These are phyloP conservation scores for Barbatosphaeria neglecta DNA, from an alignment of 495 filamentous ascomycete genomes.

Conservation along the genomic window DNA sequence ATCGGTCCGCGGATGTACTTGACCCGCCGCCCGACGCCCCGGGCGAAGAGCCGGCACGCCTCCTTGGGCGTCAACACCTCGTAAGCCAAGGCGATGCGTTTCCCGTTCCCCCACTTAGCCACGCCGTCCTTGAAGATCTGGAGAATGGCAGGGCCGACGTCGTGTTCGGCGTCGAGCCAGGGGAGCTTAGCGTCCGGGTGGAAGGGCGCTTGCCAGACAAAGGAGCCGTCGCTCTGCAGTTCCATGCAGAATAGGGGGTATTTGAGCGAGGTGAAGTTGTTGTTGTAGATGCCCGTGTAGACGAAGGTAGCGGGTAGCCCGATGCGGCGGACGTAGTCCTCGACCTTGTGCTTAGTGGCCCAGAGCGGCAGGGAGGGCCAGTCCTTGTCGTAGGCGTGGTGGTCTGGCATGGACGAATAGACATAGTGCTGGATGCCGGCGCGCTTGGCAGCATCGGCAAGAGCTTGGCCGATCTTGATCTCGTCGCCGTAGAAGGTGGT, in stretches of 20 bases:
- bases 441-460: constrained; percentile 82
- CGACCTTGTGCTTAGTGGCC: constrained; percentile 82
- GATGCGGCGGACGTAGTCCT: constrained; percentile 78
- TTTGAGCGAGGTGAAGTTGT: constrained; percentile 90
- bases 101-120: constrained; percentile 77
- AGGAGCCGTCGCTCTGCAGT: constrained; percentile 67
- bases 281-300: constrained; percentile 96
- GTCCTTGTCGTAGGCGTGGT: constrained; percentile 51
- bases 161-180: constrained; percentile 97
- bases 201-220: constrained; percentile 91
- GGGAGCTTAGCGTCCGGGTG: constrained; percentile 76
- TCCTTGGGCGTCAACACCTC: constrained; percentile 75
- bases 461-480: constrained; percentile 68
- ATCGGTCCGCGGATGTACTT: constrained; percentile 67
- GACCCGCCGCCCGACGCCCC: constrained; percentile 66
- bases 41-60: constrained; percentile 67
- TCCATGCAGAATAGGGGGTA: constrained; percentile 95
- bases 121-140: constrained; percentile 93
- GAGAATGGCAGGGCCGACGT: constrained; percentile 85
- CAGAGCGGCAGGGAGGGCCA: constrained; percentile 83
- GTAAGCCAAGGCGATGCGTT: constrained; percentile 88
- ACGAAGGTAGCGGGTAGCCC: constrained; percentile 81
- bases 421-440: constrained; percentile 82
- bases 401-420: constrained; percentile 95
- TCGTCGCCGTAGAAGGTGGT: constrained; percentile 97